These are phyloP conservation scores for Clonostachys solani DNA, from an alignment of 2,329 filamentous ascomycete genomes.

Conservation along the genomic window DNA sequence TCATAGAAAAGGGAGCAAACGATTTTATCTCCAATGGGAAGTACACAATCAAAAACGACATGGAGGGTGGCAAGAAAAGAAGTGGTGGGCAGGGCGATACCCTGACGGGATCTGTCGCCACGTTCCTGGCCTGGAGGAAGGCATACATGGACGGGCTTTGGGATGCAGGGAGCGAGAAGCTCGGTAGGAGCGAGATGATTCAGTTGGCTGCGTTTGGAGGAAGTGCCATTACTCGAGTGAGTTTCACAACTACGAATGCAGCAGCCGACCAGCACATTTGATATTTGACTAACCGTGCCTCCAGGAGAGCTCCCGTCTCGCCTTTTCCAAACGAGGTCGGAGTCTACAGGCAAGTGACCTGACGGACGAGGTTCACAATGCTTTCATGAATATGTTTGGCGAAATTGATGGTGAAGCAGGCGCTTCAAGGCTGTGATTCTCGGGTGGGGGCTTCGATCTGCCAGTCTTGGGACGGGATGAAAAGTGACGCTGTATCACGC, in stretches of 20 bases:
- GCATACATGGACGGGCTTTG: conserved; percentile 83
- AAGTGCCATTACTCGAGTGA: conserved; percentile 76
- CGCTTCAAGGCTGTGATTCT: conserved; percentile 24
- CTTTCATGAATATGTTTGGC: conserved; percentile 78
- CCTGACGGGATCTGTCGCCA: conserved; percentile 83
- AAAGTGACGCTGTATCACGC: too few relatives aligned
- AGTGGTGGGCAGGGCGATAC: conserved; percentile 96
- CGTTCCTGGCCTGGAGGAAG: conserved; percentile 81
- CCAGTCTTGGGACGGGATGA: too few relatives aligned
- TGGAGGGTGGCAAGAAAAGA: conserved; percentile 80
- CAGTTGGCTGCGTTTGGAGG: conserved; percentile 82
- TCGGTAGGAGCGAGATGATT: conserved; percentile 57
- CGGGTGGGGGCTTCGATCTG: too few relatives aligned
- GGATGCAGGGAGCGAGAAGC: conserved; percentile 47
- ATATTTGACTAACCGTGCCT: neutral
- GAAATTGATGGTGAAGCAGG: conserved; percentile 49
- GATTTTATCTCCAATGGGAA: conserved; percentile 83
- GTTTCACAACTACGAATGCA: conserved; percentile 16
- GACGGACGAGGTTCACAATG: conserved; percentile 81
- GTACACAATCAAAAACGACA: conserved; percentile 70
- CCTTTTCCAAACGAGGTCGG: conserved; percentile 80
- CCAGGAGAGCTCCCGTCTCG: conserved; percentile 77
- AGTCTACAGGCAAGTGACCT: conserved; percentile 90
- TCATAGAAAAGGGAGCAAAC: conserved; percentile 81
- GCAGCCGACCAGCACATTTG: neutral